Evolutionary conservation across 2,329 filamentous ascomycete genomes (phyloP).

Genomic region (Rachicladosporium sp.): DNA sequence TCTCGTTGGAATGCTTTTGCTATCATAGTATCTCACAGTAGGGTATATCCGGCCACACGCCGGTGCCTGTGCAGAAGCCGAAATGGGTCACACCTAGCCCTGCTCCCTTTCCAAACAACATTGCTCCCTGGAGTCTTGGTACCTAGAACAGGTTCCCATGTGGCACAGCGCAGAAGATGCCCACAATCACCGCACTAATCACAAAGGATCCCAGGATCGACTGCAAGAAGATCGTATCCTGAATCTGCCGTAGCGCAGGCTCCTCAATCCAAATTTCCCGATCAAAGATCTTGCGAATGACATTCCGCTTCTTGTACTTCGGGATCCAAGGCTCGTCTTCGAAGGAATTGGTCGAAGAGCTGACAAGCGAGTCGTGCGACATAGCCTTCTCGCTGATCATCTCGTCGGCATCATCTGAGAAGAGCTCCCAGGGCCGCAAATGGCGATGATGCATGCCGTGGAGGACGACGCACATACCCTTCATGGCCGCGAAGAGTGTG

Average conservation of each 20-base stretch:
- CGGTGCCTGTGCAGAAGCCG: too few relatives aligned
- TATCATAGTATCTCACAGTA: too few relatives aligned
- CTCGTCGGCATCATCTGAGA: conserved; percentile 38
- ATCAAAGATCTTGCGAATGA: conserved; percentile 65
- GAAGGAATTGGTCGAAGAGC: conserved; percentile 48
- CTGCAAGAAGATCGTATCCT: conserved; percentile 67
- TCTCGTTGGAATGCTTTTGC: too few relatives aligned
- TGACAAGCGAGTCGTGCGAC: conserved; percentile 42
- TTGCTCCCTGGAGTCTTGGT: not conserved
- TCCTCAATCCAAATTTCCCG: conserved; percentile 68
- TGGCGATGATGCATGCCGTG: conserved; percentile 69
- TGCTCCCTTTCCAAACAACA: too few relatives aligned
- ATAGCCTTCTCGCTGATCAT: conserved; percentile 30
- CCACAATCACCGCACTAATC: conserved; percentile 44
- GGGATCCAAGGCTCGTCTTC: conserved; percentile 68
- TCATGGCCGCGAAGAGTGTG: conserved; percentile 59
- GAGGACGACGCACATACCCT: conserved; percentile 68
- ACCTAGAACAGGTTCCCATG: conserved; percentile 39
- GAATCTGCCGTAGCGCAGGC: conserved; percentile 63
- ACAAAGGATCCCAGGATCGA: conserved; percentile 49
- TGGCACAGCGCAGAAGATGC: conserved; percentile 58
- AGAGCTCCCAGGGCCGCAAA: conserved; percentile 62
- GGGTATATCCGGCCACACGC: too few relatives aligned
- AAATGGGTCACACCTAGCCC: too few relatives aligned
- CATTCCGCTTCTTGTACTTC: conserved; percentile 55